Base-by-base conservation (phyloP, 371 early-diverging fungal species). In the Rhizopus arrhizus region DNA sequence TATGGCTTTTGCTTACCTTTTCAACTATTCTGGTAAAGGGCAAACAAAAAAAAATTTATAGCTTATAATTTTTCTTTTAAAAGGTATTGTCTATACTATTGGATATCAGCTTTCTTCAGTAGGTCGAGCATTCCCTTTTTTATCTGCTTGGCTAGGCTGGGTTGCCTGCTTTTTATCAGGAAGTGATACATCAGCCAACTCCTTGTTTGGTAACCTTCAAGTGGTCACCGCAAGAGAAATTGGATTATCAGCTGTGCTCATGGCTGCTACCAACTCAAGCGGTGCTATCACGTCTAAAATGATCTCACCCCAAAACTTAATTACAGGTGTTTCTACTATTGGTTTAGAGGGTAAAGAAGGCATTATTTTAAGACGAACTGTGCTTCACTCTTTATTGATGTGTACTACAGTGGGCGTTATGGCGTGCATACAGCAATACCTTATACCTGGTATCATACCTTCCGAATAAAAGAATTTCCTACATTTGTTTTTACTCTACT, bases 101-200 rank as follows among this genome's bases (percentile, higher is more conserved):
- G 77, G 77, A 11, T 64, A 71, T 33, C 69, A 73, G 4, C 56
- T 73, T 11, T 65, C 77, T 12, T 73, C 72, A 28, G 72, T 80
- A 10, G 74, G 75, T 4, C 51, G 55, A 6, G 72, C 74, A 3
- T 80, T 80, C 61, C 77, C 80, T 0, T 75, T 80, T 63, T 42
- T 77, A 9, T 75, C 77, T 7, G 75, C 75, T 8, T 80, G 69
- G 70, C 50, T 75, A 12, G 75, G 77, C 16, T 80, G 77, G 77
- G 29, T 74, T 5, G 77, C 75, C 0, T 80, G 73, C 47, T 80
- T 80, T 66, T 53, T 80, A 13, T 73, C 73, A n/a, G 75, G 74
- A 7, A 77, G 77, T 53, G 80, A 75, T 49, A 77, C 75, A 2
- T 73, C 72, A 2, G 73, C 70, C 7, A 70, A 73, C 53, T 67